Base-by-base conservation (phyloP, 805 yeast species). In the Geotrichum ghanense region DNA sequence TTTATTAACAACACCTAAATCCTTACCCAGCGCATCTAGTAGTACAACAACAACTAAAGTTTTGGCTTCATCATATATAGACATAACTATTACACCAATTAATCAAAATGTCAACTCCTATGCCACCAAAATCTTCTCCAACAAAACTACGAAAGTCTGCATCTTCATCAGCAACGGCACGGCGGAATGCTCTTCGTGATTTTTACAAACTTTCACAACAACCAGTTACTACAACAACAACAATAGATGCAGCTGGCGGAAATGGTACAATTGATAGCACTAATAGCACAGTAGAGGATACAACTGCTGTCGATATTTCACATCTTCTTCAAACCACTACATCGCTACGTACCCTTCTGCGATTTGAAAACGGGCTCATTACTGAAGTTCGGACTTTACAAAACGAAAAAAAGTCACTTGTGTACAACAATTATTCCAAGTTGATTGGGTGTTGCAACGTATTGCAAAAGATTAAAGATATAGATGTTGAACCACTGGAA, bases 351-450 rank as follows among this genome's bases (percentile, higher is more conserved):
- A 49, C 46, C 5, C 49, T 64, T 17, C 48, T 62, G 5, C 50
- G 51, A 41, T 48, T 54, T 3, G 60, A 56, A 23, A 57, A 54
- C 44, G 53, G 51, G 45, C 55, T 64, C 27, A 42, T 53, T 19
- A 47, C 46, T 24, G 64, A 64, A 41, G 51, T 59, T 12, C 53
- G 58, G 17, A 55, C 60, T 7, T 56, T 65, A 22, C 62, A 63
- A 35, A 57, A 63, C 46, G 65, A 63, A 31, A 67, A 65, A 44
- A 65, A 65, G 50, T 65, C 67, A 21, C 56, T 65, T 3, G 66
- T 65, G 5, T 65, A 65, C 50, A 63, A 65, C 51, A 65, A 65
- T 50, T 65, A 65, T 53, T 57, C 61, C 34, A 63, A 65, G 31
- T 57, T 65, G 9, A 65, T 65, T 42, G 49, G 56, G 9, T 66